Evolutionary conservation across 2,329 filamentous ascomycete genomes (phyloP), one percentile per base, ranked within the genome.

Genomic region (Conoideocrella luteorostrata): DNA sequence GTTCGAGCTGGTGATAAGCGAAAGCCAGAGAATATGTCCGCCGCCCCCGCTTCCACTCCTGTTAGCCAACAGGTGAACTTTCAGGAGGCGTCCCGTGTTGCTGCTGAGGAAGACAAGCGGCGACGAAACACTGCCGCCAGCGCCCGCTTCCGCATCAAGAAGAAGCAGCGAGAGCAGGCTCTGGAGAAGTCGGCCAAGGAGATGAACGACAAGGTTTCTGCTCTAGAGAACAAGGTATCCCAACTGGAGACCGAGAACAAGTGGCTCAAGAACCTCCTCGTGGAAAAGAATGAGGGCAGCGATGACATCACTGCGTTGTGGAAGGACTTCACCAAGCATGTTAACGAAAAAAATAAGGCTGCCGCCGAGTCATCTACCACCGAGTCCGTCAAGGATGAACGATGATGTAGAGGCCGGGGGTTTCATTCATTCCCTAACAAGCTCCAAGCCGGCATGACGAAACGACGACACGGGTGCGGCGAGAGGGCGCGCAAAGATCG

Each of bases 91-190:
- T 83, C 84, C 11, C 82, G 86, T 30, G 53, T 81, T 5, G 84
- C 84, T 11, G 88, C 88, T 18, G 88, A 95, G 64, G 88, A 95
- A 66, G 88, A 95, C 63, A 94, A 94, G 70, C 84, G 88, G 39
- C 81, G 88, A 47, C 82, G 88, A 51, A 95, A 95, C 68, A 94
- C 89, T 2, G 88, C 88, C 24, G 88, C 88, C 44, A 89, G 84
- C 52, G 88, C 88, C 15, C 84, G 88, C 39, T 95, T 95, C 75
- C 84, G 88, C 47, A 81, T 93, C 61, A 95, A 95, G 80, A 95
- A 95, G 83, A 95, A 95, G 79, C 87, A 93, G 68, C 84, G 88
- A 40, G 88, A 95, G 70, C 86, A 90, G 64, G 84, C 86, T 7
- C 79, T 94, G 41, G 87, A 91, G 65, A 81, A 80, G 57, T 84